A percentile compares a stretch with the other conserved stretches of the same genome.
These are phyloP conservation scores for Rubia yunnanensis DNA, from an alignment of 257 asterid species.

Conservation along the genomic window DNA sequence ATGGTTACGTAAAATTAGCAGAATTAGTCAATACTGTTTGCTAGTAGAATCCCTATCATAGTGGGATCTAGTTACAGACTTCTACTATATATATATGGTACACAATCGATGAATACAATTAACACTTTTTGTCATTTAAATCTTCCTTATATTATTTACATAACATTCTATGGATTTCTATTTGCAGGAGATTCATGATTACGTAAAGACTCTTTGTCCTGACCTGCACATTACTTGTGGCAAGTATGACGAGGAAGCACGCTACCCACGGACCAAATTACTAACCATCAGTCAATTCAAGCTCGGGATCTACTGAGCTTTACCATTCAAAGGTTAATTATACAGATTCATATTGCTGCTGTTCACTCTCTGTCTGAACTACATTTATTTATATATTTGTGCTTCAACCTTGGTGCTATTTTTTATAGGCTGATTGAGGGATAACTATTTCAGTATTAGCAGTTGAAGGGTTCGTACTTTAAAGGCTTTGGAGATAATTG, in stretches of 20 bases:
- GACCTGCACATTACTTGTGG: no score
- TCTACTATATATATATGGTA: no score
- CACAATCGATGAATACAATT: no score
- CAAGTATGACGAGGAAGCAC: constrained; percentile 81
- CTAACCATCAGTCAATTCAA: constrained; percentile 85
- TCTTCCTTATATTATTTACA: no score
- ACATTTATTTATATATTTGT: background rate
- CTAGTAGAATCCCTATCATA: no score
- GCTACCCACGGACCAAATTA: constrained; percentile 83
- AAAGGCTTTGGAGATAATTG: background rate
- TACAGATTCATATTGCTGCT: constrained; percentile 1
- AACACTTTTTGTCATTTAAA: no score
- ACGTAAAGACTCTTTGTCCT: no score
- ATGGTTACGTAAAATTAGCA: no score
- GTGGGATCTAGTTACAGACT: no score
- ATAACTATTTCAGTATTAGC: background rate
- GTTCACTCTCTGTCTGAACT: background rate
- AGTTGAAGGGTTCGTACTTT: background rate
- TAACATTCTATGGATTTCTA: no score
- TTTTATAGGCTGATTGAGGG: background rate
- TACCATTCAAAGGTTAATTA: constrained; percentile 62
- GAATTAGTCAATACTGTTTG: no score
- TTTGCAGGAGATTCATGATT: no score
- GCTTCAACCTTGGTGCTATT: constrained; percentile 2
- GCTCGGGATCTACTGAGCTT: constrained; percentile 87